Evolutionary conservation across 1,284 basidiomycete genomes (phyloP).

Genomic region (Wolfiporia cocos): DNA sequence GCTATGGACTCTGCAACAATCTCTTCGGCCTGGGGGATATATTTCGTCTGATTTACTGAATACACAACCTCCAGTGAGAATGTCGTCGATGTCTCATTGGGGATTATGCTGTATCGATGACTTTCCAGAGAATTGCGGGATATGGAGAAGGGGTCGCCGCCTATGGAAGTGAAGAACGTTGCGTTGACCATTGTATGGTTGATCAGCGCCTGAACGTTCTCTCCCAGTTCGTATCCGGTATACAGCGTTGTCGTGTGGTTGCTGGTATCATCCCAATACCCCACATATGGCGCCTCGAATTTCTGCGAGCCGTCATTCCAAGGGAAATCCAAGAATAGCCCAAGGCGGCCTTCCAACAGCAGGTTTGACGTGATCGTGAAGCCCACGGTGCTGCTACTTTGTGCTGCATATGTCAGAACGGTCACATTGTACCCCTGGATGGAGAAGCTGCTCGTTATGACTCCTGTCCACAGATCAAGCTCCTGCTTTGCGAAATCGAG

Average conservation of each 20-base stretch:
- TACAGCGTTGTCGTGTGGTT: conserved; percentile 41
- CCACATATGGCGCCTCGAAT: conserved; percentile 55
- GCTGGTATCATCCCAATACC: conserved; percentile 38
- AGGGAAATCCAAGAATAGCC: conserved; percentile 54
- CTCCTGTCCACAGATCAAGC: conserved; percentile 52
- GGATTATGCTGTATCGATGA: conserved; percentile 41
- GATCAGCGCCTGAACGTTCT: conserved; percentile 30
- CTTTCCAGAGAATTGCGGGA: conserved; percentile 32
- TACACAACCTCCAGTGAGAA: conserved; percentile 34
- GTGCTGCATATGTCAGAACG: conserved; percentile 37
- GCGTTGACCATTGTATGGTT: conserved; percentile 35
- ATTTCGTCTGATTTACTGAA: conserved; percentile 13
- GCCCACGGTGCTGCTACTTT: conserved; percentile 34
- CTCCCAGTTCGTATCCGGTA: conserved; percentile 13
- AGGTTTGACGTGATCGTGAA: conserved; percentile 37
- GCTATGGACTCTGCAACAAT: conserved; percentile 31
- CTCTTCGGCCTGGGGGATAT: conserved; percentile 17
- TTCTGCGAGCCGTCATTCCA: conserved; percentile 53
- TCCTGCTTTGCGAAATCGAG: conserved; percentile 33
- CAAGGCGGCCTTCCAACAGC: conserved; percentile 33
- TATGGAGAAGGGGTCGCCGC: conserved; percentile 35
- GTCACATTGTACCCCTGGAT: conserved; percentile 30
- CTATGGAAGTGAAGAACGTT: conserved; percentile 39
- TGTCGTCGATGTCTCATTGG: conserved; percentile 10
- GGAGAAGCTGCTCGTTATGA: conserved; percentile 38